Base-by-base conservation (phyloP, 2,329 filamentous ascomycete species). In the Aspergillus pseudonomiae region DNA sequence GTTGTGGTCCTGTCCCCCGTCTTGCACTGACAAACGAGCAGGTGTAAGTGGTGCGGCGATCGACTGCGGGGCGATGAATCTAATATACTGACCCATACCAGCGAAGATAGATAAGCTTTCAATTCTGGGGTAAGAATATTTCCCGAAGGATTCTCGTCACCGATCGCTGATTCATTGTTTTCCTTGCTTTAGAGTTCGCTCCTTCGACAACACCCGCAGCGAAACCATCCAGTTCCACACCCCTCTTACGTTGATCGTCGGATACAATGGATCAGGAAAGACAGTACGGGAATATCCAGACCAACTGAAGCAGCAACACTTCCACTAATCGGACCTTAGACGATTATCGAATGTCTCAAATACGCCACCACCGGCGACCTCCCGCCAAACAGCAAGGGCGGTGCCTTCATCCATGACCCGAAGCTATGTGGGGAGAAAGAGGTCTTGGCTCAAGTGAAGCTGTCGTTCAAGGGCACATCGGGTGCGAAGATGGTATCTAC, bases 331-430 rank as follows among this genome's bases (percentile, higher is more conserved):
- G 39, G 41, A 26, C 21, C 61, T 39, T 61, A 86, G 82, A 98
- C 95, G 63, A 97, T 99, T 75, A 99, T 99, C 79, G 95, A 99
- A 79, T 96, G 93, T 77, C 90, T 99, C 74, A 97, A 97, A 76
- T 99, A 97, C 88, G 94, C 92, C 59, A 97, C 96, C 21, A 97
- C 94, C 9, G 96, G 95, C 62, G 91, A 96, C 73, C 86, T 96
- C 55, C 95, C 95, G 1, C 93, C 95, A 36, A 97, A 97, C 82
- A 94, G 90, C 75, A 88, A 86, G 81, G 91, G 91, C 32, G 94
- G 93, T 36, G 94, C 94, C 57, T 99, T 98, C 77, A 93, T 99
- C 67, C 94, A 99, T 77, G 95, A 99, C 73, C 95, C 95, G n/a
- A 95, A 95, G 86, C 84, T 97, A 56, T 88, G 87, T 67, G 91